phyloP scores from a whole-genome alignment of 352 stramenopile species.

The Phytophthora sp. region DNA sequence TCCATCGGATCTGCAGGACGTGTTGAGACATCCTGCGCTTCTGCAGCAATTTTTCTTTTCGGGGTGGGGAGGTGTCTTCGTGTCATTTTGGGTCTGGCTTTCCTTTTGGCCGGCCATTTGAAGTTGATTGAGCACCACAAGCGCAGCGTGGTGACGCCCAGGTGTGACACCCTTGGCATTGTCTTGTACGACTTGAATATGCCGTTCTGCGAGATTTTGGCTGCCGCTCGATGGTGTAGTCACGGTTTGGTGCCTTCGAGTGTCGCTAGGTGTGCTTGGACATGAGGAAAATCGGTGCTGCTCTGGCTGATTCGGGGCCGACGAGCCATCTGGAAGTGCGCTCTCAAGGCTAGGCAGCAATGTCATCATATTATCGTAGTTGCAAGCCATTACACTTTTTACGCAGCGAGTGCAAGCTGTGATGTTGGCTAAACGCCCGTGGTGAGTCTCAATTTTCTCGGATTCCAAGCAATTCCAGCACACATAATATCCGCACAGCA shows the following conservation, averaged over 20 bases:
- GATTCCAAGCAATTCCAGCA: slow-evolving; percentile 19
- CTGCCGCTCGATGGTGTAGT: slow-evolving; percentile 3
- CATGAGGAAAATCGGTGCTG: neutral
- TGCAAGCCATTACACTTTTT: slow-evolving; percentile 18
- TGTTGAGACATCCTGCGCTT: slow-evolving; percentile 30
- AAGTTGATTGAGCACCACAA: slow-evolving; percentile 31
- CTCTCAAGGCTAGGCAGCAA: slow-evolving; percentile 9
- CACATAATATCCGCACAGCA: slow-evolving; percentile 38
- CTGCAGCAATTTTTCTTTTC: neutral
- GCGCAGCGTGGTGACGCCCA: slow-evolving; percentile 15
- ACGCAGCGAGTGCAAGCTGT: slow-evolving; percentile 29
- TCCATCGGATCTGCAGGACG: slow-evolving; percentile 18
- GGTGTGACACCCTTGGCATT: neutral
- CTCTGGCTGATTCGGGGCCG: neutral
- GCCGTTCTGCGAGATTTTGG: slow-evolving; percentile 18
- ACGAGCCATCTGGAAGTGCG: slow-evolving; percentile 2
- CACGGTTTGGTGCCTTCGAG: too few relatives aligned
- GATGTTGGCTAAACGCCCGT: slow-evolving; percentile 28
- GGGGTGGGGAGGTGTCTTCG: slow-evolving; percentile 1
- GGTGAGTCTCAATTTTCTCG: slow-evolving; percentile 33
- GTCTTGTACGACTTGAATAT: slow-evolving; percentile 18
- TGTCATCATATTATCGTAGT: slow-evolving; percentile 28
- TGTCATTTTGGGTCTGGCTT: slow-evolving; percentile 8
- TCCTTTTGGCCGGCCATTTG: slow-evolving; percentile 16
- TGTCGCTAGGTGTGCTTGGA: too few relatives aligned